Evolutionary conservation across 306 rosid genomes (phyloP), one percentile per base, ranked within the genome.

Genomic region (Parietaria judaica): DNA sequence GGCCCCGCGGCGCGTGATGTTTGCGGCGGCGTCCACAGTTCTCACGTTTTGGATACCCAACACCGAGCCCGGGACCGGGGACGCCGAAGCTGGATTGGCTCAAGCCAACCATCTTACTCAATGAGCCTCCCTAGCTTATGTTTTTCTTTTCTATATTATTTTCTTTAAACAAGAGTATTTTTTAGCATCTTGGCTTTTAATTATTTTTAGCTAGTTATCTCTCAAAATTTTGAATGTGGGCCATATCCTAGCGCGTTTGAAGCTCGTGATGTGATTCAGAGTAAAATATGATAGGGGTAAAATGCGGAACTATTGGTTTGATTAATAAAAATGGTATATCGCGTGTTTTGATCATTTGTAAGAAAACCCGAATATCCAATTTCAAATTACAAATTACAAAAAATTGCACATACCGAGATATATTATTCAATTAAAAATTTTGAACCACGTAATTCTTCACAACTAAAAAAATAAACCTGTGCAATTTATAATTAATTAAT

Each of bases 1-100:
- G 95, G 95, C 95, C 57, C 97, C 96, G 47, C 95, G 90, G 52
- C 78, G 95, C 31, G 88, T 84, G 71, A 92, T 92, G 99, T 82
- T 88, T 14, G 97, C 78, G 3, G 90, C 95, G n/a, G 96, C 96
- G 11, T 88, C 96, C 8, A 77, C 79, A n/a, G 94, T 86, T 60
- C 95, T 92, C 43, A 86, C 95, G 10, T 88, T 92, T 65, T 92
- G 97, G 99, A 86, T 86, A 61, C 95, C 96, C 41, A 72, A 84
- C 63, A 76, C 87, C 9, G 88, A 75, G 7, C 51, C 76, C 47
- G 71, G 63, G 47, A 54, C 70, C 11, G 38, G 58, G 64, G 86
- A 78, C 43, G 36, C 80, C 7, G 80, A 72, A 31, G 63, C 76
- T 61, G 67, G 61, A 37, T 6, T 23, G 31, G 31, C 69, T 63